phyloP scores from a whole-genome alignment of 495 filamentous ascomycete species.

The Tuber borchii region DNA sequence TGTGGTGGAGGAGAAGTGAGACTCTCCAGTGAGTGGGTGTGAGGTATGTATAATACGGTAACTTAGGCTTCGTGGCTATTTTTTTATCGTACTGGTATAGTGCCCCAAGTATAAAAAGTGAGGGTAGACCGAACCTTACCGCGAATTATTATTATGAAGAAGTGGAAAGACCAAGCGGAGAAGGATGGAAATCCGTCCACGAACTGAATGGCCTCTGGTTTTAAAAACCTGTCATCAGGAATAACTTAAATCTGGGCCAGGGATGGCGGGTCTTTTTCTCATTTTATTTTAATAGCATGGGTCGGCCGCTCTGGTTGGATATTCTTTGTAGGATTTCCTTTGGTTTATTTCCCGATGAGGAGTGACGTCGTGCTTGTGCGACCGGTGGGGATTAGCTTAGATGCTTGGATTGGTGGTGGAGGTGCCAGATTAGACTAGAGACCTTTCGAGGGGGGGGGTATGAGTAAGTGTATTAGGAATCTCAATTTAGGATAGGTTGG shows the following conservation, averaged over 20 bases:
- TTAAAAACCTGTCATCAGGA: not conserved
- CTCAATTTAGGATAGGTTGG: conserved; percentile 1
- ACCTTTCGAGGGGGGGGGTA: not conserved
- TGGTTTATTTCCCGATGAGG: not conserved
- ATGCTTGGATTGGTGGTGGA: not conserved
- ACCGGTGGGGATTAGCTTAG: not conserved
- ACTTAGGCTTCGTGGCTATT: not conserved
- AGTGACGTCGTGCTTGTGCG: not conserved
- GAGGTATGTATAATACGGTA: not conserved
- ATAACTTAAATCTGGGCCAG: no score
- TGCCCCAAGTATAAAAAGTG: not conserved
- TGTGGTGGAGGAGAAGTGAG: not conserved
- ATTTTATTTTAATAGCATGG: not conserved
- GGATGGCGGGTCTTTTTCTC: not conserved
- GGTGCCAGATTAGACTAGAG: not conserved
- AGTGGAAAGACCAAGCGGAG: not conserved
- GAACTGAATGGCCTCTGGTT: not conserved
- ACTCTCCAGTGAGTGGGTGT: not conserved
- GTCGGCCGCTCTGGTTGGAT: not conserved
- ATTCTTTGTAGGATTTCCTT: not conserved
- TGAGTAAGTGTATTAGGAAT: not conserved
- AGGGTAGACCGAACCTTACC: not conserved
- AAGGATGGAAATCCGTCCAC: not conserved
- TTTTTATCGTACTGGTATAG: not conserved
- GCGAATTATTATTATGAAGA: not conserved